Percentiles rank a stretch among this genome's conserved stretches.
These are phyloP conservation scores for Emericellopsis terricola DNA, from an alignment of 495 filamentous ascomycete species.

Conservation along the genomic window DNA sequence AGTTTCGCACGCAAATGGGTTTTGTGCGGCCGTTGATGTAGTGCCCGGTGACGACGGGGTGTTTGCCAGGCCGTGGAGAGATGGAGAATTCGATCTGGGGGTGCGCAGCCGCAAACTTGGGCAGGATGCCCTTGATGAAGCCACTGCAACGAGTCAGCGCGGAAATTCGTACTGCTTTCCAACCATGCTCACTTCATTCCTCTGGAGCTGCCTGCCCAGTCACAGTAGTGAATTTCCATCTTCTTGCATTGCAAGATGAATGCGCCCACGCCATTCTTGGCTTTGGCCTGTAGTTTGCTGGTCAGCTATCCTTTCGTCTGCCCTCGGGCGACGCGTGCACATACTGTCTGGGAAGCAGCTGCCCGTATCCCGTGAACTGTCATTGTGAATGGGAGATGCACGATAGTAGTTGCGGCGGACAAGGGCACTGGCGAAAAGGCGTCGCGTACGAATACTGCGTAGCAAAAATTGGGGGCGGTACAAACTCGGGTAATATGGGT, in stretches of 20 bases:
- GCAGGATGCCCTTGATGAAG: constrained; percentile 62
- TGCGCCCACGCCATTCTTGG: constrained; percentile 87
- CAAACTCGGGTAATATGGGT: no score
- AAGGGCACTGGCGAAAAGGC: no score
- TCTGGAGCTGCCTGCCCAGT: constrained; percentile 74
- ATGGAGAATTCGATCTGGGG: constrained; percentile 85
- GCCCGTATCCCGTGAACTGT: no score
- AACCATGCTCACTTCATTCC: constrained; percentile 72
- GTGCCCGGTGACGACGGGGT: constrained; percentile 69
- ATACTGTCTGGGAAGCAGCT: no score
- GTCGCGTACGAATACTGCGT: no score
- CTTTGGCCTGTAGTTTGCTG: constrained; percentile 35
- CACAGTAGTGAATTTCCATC: constrained; percentile 91
- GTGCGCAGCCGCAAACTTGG: constrained; percentile 57
- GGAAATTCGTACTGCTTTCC: not conserved
- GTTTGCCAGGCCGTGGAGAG: constrained; percentile 69
- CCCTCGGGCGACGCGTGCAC: no score
- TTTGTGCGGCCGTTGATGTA: constrained; percentile 85
- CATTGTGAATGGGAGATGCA: no score
- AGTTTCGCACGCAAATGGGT: constrained; percentile 72
- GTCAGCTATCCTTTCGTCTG: no score
- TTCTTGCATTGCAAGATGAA: constrained; percentile 96
- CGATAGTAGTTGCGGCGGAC: no score
- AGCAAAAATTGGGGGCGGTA: no score
- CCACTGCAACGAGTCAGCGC: constrained; percentile 24